A percentile compares a stretch with the other conserved stretches of the same genome.
phyloP scores from a whole-genome alignment of 2,329 filamentous ascomycete genomes.

The Trichoderma arundinaceum region DNA sequence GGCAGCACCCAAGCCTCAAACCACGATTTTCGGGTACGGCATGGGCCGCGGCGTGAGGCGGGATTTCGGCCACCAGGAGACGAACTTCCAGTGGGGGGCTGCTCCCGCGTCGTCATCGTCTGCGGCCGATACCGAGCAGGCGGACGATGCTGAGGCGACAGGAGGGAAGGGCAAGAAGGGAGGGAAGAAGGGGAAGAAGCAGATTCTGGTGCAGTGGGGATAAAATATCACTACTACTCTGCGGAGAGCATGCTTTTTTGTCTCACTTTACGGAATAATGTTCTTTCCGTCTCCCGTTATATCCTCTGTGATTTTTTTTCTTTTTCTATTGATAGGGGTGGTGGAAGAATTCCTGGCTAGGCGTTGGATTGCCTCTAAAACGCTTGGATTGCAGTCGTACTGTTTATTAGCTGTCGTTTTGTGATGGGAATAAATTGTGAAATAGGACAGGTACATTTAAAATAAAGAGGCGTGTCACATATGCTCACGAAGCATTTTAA shows the following conservation, averaged over 20 bases:
- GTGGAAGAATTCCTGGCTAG: background rate
- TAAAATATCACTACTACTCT: slow-evolving; percentile 38
- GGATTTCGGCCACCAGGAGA: slow-evolving; percentile 56
- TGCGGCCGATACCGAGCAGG: slow-evolving; percentile 38
- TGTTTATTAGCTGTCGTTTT: background rate
- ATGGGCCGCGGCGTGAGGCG: slow-evolving; percentile 58
- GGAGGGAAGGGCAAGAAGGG: slow-evolving; percentile 59
- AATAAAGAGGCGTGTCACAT: background rate
- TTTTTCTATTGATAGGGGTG: background rate
- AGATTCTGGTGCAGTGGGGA: slow-evolving; percentile 67
- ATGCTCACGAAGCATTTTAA: background rate
- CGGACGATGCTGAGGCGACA: slow-evolving; percentile 39
- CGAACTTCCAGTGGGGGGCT: slow-evolving; percentile 58
- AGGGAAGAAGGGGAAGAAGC: slow-evolving; percentile 65
- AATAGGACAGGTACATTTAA: background rate
- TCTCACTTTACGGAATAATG: background rate
- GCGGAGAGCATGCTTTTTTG: background rate
- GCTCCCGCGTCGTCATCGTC: slow-evolving; percentile 34
- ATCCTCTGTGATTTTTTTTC: background rate
- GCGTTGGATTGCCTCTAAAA: background rate
- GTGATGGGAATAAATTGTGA: background rate
- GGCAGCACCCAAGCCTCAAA: slow-evolving; percentile 71
- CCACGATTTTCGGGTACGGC: slow-evolving; percentile 67
- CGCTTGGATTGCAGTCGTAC: background rate
- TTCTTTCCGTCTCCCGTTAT: background rate